Percentiles rank a stretch among this genome's conserved stretches.
Conservation (phyloP, 306 rosid genomes). For the Rubus parviflorus region DNA sequence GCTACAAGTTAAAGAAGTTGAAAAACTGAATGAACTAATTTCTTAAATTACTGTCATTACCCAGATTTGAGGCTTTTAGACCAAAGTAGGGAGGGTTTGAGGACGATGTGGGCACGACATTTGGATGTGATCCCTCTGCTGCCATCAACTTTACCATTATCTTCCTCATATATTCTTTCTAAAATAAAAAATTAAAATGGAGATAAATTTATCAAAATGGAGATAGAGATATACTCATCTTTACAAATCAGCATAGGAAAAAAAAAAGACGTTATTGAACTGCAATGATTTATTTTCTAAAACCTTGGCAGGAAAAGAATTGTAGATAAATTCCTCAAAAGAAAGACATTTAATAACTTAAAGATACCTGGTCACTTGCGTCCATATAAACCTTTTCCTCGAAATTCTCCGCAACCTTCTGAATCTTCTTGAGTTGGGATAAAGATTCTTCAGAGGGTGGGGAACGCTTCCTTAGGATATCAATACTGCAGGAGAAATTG, state of each 20-base stretch:
- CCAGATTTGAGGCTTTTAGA: slow-evolving; percentile 2
- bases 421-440: background rate
- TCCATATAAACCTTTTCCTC: slow-evolving; percentile 16
- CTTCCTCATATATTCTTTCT: slow-evolving; percentile 9
- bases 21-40: background rate
- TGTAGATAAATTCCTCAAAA: background rate
- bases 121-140: background rate
- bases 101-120: background rate
- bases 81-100: background rate
- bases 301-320: background rate
- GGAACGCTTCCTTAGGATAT: background rate
- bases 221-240: background rate
- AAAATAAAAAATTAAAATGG: background rate
- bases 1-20: background rate
- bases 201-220: background rate
- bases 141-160: background rate
- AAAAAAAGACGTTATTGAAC: background rate
- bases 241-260: background rate
- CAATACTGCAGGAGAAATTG: slow-evolving; percentile 12
- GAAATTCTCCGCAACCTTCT: background rate
- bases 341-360: background rate
- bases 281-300: background rate
- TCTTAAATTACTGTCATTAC: background rate
- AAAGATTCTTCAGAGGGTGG: background rate
- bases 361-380: slow-evolving; percentile 14